These are phyloP conservation scores for Yamadazyma trypodendri DNA, from an alignment of 1,139 yeast genomes.

Conservation along the genomic window DNA sequence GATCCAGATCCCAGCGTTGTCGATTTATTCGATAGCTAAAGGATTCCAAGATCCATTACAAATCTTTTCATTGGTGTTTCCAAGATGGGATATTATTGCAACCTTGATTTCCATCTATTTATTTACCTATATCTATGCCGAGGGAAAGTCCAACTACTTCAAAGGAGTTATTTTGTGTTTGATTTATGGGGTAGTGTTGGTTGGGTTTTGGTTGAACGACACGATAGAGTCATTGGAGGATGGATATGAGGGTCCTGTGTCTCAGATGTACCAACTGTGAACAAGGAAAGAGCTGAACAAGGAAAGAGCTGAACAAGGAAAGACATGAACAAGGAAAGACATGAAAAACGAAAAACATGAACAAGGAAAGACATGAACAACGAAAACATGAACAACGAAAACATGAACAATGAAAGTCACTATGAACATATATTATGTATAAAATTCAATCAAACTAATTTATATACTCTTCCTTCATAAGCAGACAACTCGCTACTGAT, in stretches of 20 bases:
- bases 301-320: not conserved
- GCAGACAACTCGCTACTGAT: constrained; percentile 27
- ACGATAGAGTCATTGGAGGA: constrained; percentile 36
- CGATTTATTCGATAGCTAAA: constrained; percentile 64
- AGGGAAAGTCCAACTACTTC: constrained; percentile 94
- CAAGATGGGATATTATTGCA: constrained; percentile 93
- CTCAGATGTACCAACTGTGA: not conserved
- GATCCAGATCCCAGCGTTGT: constrained; percentile 89
- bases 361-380: too few relatives aligned
- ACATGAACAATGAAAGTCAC: too few relatives aligned
- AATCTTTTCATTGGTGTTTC: constrained; percentile 83
- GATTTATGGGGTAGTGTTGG: constrained; percentile 70
- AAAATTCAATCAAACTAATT: constrained; percentile 12
- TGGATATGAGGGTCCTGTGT: constrained; percentile 18
- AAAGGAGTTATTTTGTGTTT: constrained; percentile 89
- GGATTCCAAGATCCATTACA: constrained; percentile 36
- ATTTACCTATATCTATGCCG: constrained; percentile 93
- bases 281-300: not conserved
- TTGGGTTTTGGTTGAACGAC: constrained; percentile 77
- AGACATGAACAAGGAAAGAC: not conserved
- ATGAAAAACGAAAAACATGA: too few relatives aligned
- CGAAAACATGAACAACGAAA: too few relatives aligned
- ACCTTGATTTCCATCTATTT: constrained; percentile 81
- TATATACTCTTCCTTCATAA: constrained; percentile 41
- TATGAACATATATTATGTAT: too few relatives aligned